phyloP scores from a whole-genome alignment of 768 basidiomycete species.

The Mycena vulgaris region DNA sequence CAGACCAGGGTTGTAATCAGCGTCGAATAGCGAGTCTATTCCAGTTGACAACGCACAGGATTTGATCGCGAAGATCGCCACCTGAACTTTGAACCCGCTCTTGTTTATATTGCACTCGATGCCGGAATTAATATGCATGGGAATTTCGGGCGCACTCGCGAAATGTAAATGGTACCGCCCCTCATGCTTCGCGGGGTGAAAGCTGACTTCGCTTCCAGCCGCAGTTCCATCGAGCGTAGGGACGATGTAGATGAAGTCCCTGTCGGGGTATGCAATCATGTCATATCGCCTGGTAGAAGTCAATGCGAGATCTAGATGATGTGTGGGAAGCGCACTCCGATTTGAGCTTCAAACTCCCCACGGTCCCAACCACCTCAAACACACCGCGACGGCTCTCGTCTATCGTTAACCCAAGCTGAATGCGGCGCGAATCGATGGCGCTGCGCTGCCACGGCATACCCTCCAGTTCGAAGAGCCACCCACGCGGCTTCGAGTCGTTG shows the following conservation, averaged over 20 bases:
- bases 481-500: background rate
- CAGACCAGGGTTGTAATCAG: no score
- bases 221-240: background rate
- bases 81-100: background rate
- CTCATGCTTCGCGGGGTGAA: background rate
- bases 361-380: no score
- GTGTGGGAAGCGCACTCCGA: no score
- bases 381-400: background rate
- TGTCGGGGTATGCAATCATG: background rate
- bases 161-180: conserved; percentile 3
- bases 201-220: background rate
- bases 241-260: background rate
- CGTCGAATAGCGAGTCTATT: no score
- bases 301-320: no score
- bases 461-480: conserved; percentile 4
- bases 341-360: no score
- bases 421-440: conserved; percentile 1
- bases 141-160: background rate
- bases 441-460: background rate
- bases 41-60: no score
- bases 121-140: conserved; percentile 2
- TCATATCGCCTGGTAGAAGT: background rate
- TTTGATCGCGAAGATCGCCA: background rate
- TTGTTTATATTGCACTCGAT: conserved; percentile 9
- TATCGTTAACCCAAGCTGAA: conserved; percentile 2